These are phyloP conservation scores for Plectosphaerella plurivora DNA, from an alignment of 2,329 filamentous ascomycete species.

Conservation along the genomic window DNA sequence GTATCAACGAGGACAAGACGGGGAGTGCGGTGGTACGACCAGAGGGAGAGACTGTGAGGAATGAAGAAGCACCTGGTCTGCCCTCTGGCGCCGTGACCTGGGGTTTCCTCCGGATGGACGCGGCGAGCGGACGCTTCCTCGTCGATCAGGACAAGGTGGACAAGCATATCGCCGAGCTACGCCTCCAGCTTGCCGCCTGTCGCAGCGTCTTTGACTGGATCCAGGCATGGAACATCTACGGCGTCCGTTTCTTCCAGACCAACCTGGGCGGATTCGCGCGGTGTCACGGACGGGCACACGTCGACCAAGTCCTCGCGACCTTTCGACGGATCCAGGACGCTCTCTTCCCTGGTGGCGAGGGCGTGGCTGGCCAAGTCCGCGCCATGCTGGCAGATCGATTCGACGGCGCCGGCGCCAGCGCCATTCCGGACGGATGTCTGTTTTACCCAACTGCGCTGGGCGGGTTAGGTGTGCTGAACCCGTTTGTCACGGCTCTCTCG, in stretches of 20 bases:
- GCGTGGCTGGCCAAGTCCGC: conserved; percentile 38
- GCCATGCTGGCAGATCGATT: conserved; percentile 45
- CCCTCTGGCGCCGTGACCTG: conserved; percentile 51
- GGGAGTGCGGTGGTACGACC: conserved; percentile 38
- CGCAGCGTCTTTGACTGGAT: conserved; percentile 53
- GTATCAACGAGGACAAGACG: conserved; percentile 53
- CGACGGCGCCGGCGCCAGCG: conserved; percentile 21
- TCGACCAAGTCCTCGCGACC: conserved; percentile 49
- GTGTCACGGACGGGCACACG: conserved; percentile 49
- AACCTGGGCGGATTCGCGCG: conserved; percentile 53
- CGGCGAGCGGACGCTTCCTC: conserved; percentile 41
- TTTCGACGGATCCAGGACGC: conserved; percentile 46
- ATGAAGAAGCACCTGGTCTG: conserved; percentile 24
- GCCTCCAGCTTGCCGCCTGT: conserved; percentile 46
- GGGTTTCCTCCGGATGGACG: conserved; percentile 54
- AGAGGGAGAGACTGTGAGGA: background rate
- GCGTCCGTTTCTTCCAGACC: conserved; percentile 49
- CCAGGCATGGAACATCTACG: conserved; percentile 56
- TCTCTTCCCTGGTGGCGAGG: conserved; percentile 34
- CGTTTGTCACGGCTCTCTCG: conserved; percentile 19
- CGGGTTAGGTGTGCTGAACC: conserved; percentile 33
- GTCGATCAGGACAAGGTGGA: conserved; percentile 53
- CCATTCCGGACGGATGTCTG: conserved; percentile 34
- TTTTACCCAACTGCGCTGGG: conserved; percentile 33
- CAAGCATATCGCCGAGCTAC: conserved; percentile 51